These are phyloP conservation scores for Mucor mucedo DNA, from an alignment of 371 early-diverging fungal species.

Conservation along the genomic window DNA sequence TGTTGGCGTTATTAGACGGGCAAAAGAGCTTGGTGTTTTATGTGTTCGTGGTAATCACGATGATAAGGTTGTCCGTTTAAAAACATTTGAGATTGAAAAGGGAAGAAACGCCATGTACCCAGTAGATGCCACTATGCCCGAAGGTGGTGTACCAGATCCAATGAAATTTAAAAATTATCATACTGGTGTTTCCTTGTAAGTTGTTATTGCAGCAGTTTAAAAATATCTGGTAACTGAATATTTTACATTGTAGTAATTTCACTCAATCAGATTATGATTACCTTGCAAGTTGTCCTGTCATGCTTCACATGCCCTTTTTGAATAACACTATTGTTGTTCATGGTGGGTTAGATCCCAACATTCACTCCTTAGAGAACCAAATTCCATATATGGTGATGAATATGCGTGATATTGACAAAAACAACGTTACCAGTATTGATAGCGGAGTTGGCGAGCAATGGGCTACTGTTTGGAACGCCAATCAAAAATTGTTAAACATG, in stretches of 20 bases:
- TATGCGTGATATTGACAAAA: slow-evolving; percentile 58
- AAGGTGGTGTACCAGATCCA: slow-evolving; percentile 48
- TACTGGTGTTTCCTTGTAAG: slow-evolving; percentile 44
- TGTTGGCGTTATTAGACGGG: slow-evolving; percentile 62
- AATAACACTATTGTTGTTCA: slow-evolving; percentile 68
- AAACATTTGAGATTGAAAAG: slow-evolving; percentile 47
- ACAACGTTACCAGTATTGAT: slow-evolving; percentile 43
- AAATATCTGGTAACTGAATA: background rate
- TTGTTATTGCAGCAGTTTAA: background rate
- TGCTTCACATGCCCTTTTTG: slow-evolving; percentile 58
- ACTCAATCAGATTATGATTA: slow-evolving; percentile 61
- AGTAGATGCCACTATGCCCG: slow-evolving; percentile 30
- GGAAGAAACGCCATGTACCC: slow-evolving; percentile 36
- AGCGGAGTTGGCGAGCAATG: slow-evolving; percentile 55
- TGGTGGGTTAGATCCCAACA: slow-evolving; percentile 67
- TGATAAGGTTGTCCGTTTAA: slow-evolving; percentile 69
- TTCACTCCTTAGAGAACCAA: slow-evolving; percentile 32
- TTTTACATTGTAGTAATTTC: slow-evolving; percentile 36
- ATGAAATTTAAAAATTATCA: slow-evolving; percentile 51
- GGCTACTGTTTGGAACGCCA: slow-evolving; percentile 52
- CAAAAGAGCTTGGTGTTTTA: slow-evolving; percentile 54
- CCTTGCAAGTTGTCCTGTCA: slow-evolving; percentile 61
- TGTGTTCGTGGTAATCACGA: slow-evolving; percentile 85
- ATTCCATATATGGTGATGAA: slow-evolving; percentile 62
- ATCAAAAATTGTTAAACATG: slow-evolving; percentile 22